Evolutionary conservation across 2,329 filamentous ascomycete species (phyloP).

Genomic region (Neonectria ditissima): DNA sequence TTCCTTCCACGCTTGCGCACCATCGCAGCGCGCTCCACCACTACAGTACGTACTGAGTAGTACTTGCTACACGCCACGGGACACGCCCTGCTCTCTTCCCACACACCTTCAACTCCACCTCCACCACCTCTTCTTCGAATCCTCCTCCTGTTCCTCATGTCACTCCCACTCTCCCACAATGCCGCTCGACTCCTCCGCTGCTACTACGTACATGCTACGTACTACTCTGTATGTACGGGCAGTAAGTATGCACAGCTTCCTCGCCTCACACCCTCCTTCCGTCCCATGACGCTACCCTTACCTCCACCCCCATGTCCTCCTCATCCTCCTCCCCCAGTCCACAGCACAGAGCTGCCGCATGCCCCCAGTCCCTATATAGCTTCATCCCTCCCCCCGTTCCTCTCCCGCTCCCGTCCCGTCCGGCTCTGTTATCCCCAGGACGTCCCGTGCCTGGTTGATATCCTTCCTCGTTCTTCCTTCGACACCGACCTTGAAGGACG

Average conservation of each 20-base stretch:
- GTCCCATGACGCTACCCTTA: conserved; percentile 36
- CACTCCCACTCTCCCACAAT: not conserved
- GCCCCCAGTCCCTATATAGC: conserved; percentile 47
- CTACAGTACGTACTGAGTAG: not conserved
- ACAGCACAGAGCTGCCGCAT: conserved; percentile 21
- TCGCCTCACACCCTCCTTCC: conserved; percentile 14
- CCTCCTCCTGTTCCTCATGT: conserved; percentile 12
- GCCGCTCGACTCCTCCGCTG: not conserved
- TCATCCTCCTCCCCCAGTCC: conserved; percentile 30
- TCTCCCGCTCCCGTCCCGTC: conserved; percentile 32
- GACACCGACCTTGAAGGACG: conserved; percentile 31
- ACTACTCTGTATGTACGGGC: no score
- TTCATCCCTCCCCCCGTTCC: conserved; percentile 39
- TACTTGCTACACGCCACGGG: not conserved
- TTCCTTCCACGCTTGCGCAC: not conserved
- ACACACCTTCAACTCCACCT: conserved; percentile 32
- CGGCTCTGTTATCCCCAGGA: conserved; percentile 38
- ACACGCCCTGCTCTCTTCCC: not conserved
- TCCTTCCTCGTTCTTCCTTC: conserved; percentile 25
- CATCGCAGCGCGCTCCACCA: not conserved
- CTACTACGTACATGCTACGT: no score
- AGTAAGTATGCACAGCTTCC: not conserved
- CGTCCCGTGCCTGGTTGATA: conserved; percentile 43
- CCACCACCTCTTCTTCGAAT: conserved; percentile 2
- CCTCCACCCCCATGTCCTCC: conserved; percentile 30